Evolutionary conservation across 805 yeast species (phyloP).

Genomic region (Dipodascus albidus): DNA sequence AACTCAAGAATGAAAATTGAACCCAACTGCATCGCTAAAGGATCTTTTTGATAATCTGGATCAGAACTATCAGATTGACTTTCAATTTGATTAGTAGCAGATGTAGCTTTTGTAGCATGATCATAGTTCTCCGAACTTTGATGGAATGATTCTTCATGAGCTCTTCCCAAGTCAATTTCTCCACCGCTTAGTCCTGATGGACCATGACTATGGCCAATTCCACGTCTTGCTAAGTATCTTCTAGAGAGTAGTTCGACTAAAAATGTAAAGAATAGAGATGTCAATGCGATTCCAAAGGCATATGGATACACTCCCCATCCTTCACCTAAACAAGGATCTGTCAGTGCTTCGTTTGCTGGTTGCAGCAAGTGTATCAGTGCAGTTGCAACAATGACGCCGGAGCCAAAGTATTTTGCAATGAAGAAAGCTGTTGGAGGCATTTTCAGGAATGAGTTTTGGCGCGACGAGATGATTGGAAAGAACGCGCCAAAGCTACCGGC

Average conservation of each 20-base stretch:
- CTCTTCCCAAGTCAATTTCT: slow-evolving; percentile 17
- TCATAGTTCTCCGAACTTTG: slow-evolving; percentile 9
- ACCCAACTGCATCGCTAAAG: background rate
- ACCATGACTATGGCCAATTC: slow-evolving; percentile 1
- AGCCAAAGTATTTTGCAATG: slow-evolving; percentile 30
- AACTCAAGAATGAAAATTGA: slow-evolving; percentile 38
- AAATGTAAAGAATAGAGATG: background rate
- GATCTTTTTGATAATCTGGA: background rate
- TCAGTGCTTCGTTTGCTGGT: background rate
- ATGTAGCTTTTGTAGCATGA: slow-evolving; percentile 11
- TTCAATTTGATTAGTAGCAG: background rate
- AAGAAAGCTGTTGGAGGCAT: slow-evolving; percentile 13
- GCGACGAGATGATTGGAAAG: slow-evolving; percentile 30
- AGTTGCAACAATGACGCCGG: slow-evolving; percentile 58
- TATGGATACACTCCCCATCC: background rate
- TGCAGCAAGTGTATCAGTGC: slow-evolving; percentile 42
- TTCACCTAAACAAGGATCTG: slow-evolving; percentile 1
- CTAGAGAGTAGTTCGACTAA: background rate
- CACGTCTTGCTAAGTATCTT: slow-evolving; percentile 23
- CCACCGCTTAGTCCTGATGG: slow-evolving; percentile 8
- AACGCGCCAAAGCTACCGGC: slow-evolving; percentile 36
- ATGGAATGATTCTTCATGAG: slow-evolving; percentile 11
- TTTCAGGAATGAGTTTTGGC: slow-evolving; percentile 6
- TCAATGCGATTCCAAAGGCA: slow-evolving; percentile 1
- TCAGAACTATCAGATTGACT: background rate